Evolutionary conservation across 257 asterid species (phyloP), one percentile per base, ranked within the genome.

Genomic region (Nemophila menziesii): DNA sequence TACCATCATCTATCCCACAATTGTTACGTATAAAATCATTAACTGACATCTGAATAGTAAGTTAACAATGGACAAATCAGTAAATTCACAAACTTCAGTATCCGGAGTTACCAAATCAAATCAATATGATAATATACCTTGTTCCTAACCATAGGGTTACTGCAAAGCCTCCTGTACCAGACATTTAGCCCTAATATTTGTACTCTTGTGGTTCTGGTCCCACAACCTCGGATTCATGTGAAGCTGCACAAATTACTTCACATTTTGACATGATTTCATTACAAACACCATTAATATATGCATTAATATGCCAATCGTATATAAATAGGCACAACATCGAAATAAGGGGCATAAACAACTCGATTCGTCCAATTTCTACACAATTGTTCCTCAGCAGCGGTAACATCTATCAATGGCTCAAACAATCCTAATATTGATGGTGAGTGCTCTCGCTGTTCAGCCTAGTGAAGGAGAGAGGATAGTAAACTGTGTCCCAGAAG

Each of bases 1-100:
- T 84, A 36, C 98, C 98, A 44, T 89, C 98, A 64, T 89, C 98
- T 61, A 89, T 76, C 24, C 95, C 98, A 40, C 98, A 92, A 56
- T 89, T 89, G 75, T 89, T 89, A 68, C 86, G 56, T 57, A 84
- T 70, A 62, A 89, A 89, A 74, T 89, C 98, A 45, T 84, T 95
- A 51, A 86, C 78, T 42, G 94, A 80, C 98, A 89, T 89, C 98
- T 89, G 71, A 59, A 68, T 12, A 33, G 29, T n/a, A 55, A 34
- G 40, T 36, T 14, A 11, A 18, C 16, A 51, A 36, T 12, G 58
- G 55, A 42, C 59, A 48, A 63, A 54, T 37, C 20, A 38, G 41
- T 60, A 53, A 20, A 42, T 22, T 42, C 22, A 40, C 16, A 44
- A 47, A 46, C 44, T 2, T 23, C 39, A 17, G 33, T 33, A 33